These are phyloP conservation scores for Cladosporium sp. DNA, from an alignment of 2,329 filamentous ascomycete genomes.

Conservation along the genomic window DNA sequence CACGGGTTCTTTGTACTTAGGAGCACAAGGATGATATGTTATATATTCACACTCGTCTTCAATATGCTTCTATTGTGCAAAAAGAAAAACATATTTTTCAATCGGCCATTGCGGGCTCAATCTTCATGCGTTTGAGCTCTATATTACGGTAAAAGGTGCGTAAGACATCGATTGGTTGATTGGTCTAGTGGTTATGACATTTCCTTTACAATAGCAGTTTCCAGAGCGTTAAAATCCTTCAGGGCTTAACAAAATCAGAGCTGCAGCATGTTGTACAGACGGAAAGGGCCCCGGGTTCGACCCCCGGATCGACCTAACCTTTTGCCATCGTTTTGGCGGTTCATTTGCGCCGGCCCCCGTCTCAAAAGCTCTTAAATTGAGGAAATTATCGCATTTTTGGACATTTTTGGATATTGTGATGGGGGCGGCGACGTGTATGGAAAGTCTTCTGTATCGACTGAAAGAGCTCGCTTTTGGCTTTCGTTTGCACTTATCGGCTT, in stretches of 20 bases:
- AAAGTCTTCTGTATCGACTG: not conserved
- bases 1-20: not conserved
- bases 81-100: not conserved
- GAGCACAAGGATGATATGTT: not conserved
- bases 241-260: not conserved
- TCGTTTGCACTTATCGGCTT: not conserved
- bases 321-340: not conserved
- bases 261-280: not conserved
- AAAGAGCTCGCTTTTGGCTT: not conserved
- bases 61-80: not conserved
- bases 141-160: not conserved
- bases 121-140: not conserved
- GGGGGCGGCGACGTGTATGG: not conserved
- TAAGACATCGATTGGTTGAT: not conserved
- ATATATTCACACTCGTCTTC: not conserved
- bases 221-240: not conserved
- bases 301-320: not conserved
- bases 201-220: slow-evolving; percentile 10
- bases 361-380: not conserved
- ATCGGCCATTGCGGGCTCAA: not conserved
- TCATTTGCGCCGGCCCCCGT: not conserved
- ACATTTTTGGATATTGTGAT: not conserved
- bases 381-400: not conserved
- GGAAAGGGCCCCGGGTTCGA: slow-evolving; percentile 11
- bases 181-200: slow-evolving; percentile 14